phyloP scores from a whole-genome alignment of 2,329 filamentous ascomycete species.

The Aspergillus oerlinghausenensis region DNA sequence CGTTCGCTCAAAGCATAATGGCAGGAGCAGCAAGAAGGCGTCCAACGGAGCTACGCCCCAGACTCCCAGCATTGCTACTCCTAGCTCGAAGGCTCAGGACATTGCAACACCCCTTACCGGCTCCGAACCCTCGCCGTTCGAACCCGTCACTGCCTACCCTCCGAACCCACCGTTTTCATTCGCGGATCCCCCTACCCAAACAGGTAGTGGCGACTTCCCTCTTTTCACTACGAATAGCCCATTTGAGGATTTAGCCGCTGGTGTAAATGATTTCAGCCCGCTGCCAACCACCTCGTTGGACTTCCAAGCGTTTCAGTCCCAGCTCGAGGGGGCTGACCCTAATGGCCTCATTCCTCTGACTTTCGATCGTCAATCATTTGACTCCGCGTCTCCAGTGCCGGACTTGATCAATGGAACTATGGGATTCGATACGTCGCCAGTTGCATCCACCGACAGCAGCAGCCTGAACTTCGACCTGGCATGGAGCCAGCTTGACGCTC shows the following conservation, averaged over 20 bases:
- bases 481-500: slow-evolving; percentile 19
- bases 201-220: slow-evolving; percentile 21
- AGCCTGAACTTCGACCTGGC: slow-evolving; percentile 20
- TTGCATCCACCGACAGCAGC: slow-evolving; percentile 16
- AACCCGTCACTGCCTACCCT: slow-evolving; percentile 10
- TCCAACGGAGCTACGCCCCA: slow-evolving; percentile 52
- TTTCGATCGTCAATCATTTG: slow-evolving; percentile 23
- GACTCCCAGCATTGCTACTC: slow-evolving; percentile 60
- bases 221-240: slow-evolving; percentile 19
- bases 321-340: slow-evolving; percentile 6
- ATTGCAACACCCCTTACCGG: slow-evolving; percentile 47
- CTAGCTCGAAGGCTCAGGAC: slow-evolving; percentile 52
- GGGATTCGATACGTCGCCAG: slow-evolving; percentile 19
- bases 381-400: slow-evolving; percentile 17
- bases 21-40: slow-evolving; percentile 52
- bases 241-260: slow-evolving; percentile 10
- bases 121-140: slow-evolving; percentile 24
- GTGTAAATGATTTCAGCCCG: slow-evolving; percentile 17
- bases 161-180: slow-evolving; percentile 23
- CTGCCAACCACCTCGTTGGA: slow-evolving; percentile 18
- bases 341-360: slow-evolving; percentile 24
- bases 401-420: slow-evolving; percentile 18
- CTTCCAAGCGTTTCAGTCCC: slow-evolving; percentile 24
- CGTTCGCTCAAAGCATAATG: slow-evolving; percentile 86
- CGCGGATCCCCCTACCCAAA: slow-evolving; percentile 20